Evolutionary conservation across 306 rosid species (phyloP).

Genomic region (Medicago truncatula): MtrunA17r5.0-ANR NC_053045.1:37025501-37026000

Average conservation of each 20-base stretch:
- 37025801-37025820: constrained; percentile 1
- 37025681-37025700: constrained; percentile 25
- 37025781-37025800: neutral
- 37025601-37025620: neutral
- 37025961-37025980: neutral
- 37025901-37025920: neutral
- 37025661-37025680: neutral
- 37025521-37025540: no score
- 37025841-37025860: neutral
- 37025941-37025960: no score
- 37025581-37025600: neutral
- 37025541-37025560: no score
- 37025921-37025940: neutral
- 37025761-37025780: constrained; percentile 40
- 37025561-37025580: neutral
- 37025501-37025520: no score
- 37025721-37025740: neutral
- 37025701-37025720: neutral
- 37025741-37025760: neutral
- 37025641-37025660: no score
- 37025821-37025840: constrained; percentile 23
- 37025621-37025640: neutral
- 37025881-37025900: neutral
- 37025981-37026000: neutral
- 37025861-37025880: neutral